Conservation (phyloP, 148 eudicot species). For the Cornus suecica region DNA sequence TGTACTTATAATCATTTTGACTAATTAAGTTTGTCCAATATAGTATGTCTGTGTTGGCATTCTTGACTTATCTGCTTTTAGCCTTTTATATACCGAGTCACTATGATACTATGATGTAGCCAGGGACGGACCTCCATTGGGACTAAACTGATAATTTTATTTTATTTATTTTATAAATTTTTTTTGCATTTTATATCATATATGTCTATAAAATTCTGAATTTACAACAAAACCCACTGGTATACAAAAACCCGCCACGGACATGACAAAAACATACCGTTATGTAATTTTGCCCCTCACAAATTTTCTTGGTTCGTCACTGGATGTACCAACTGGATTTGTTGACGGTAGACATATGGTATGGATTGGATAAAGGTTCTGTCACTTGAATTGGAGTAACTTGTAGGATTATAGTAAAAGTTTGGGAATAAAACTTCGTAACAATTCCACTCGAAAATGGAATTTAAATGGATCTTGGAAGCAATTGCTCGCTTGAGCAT, state of each 20-base stretch:
- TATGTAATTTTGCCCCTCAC: too few species aligned
- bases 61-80: not conserved
- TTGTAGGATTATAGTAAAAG: not conserved
- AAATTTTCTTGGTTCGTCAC: too few species aligned
- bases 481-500: not conserved
- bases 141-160: too few species aligned
- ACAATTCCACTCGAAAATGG: not conserved
- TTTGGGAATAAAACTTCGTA: not conserved
- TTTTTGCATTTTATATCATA: too few species aligned
- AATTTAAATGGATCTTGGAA: not conserved
- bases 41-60: constrained; percentile 4
- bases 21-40: constrained; percentile 3
- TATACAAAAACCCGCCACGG: too few species aligned
- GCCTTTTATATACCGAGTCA: not conserved
- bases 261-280: too few species aligned
- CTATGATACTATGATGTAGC: not conserved
- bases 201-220: too few species aligned
- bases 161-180: too few species aligned
- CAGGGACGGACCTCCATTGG: too few species aligned
- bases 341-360: not conserved
- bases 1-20: not conserved
- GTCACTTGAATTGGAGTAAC: too few species aligned
- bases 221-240: too few species aligned
- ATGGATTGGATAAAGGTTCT: not conserved
- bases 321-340: not conserved